Conservation (phyloP, 352 stramenopile species). For the Phytophthora pisi region DNA sequence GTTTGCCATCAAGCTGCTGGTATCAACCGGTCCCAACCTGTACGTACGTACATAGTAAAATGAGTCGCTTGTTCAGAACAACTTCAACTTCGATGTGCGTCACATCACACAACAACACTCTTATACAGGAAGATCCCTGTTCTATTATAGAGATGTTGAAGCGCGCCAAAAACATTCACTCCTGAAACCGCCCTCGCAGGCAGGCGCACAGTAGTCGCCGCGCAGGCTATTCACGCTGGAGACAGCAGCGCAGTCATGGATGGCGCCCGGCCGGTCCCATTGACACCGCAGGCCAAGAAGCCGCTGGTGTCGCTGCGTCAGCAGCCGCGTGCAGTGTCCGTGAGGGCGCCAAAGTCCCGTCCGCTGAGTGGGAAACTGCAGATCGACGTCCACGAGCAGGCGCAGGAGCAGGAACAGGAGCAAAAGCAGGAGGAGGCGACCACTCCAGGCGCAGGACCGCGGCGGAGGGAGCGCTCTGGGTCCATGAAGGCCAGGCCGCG, state of each 20-base stretch:
- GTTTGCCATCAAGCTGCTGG: too few species aligned
- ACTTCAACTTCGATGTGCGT: slow-evolving; percentile 28
- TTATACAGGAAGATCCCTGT: slow-evolving; percentile 26
- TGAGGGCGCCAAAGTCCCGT: slow-evolving; percentile 11
- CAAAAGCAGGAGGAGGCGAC: slow-evolving; percentile 9
- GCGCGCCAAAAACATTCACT: slow-evolving; percentile 16
- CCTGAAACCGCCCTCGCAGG: slow-evolving; percentile 24
- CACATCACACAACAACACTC: slow-evolving; percentile 18
- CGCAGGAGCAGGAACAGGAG: slow-evolving; percentile 12
- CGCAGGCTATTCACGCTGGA: background rate
- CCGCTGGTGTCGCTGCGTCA: slow-evolving; percentile 3
- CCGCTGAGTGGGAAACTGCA: slow-evolving; percentile 10
- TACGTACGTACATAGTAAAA: background rate
- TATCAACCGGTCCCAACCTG: background rate
- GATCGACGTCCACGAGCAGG: slow-evolving; percentile 9
- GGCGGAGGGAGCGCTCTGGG: slow-evolving; percentile 9
- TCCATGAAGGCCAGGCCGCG: slow-evolving; percentile 17
- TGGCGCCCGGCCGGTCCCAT: background rate
- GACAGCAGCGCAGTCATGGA: slow-evolving; percentile 7
- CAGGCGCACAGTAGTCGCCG: background rate
- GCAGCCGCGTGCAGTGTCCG: slow-evolving; percentile 13
- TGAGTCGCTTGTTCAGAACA: slow-evolving; percentile 6
- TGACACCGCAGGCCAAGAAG: slow-evolving; percentile 1
- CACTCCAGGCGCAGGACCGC: background rate
- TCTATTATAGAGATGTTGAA: slow-evolving; percentile 35